Evolutionary conservation across 2,329 filamentous ascomycete species (phyloP), one percentile per base, ranked within the genome.

Genomic region (Ophiostoma sp.): DNA sequence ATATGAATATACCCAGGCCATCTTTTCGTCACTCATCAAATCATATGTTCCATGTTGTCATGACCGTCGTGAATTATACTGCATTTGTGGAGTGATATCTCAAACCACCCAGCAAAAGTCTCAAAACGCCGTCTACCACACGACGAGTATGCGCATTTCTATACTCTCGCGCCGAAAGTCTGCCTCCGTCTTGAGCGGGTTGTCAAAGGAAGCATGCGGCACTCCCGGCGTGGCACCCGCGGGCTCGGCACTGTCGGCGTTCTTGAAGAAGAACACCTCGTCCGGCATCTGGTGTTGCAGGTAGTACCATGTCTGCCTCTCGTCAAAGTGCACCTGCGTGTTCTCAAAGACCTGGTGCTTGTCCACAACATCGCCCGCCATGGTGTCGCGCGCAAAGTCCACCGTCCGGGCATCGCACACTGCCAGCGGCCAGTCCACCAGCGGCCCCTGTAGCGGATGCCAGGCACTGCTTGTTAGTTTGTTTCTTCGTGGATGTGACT

Each of bases 401-500:
- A 75, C 73, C 2, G 73, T 73, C 20, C 67, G 66, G 3, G 73
- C 74, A 52, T 75, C 73, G 52, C 73, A 74, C 15, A 75, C 60
- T 15, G 73, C 73, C 35, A 75, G 70, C 20, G 74, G 74, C 74
- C 73, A 75, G 70, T 75, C 74, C 66, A 73, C 71, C 1, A 75
- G 71, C 2, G 74, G 74, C 2, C 73, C 73, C 20, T 23, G 52
- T 2, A 75, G 68, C 5, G 74, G 74, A 68, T 75, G 73, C 74
- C 74, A 75, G 23, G 72, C 73, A 60, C 74, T 75, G 68, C 0
- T 4, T 27, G n/a, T 57, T 15, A 57, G 52, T 27, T 48, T n/a
- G 15, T 20, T n/a, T 48, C 11, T 41, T 41, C 4, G 5, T 17
- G 15, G 3, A 11, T 23, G n/a, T 57, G 13, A 4, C 17, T 48